Base-by-base conservation (phyloP, 768 basidiomycete species). In the Tylopilus balloui region DNA sequence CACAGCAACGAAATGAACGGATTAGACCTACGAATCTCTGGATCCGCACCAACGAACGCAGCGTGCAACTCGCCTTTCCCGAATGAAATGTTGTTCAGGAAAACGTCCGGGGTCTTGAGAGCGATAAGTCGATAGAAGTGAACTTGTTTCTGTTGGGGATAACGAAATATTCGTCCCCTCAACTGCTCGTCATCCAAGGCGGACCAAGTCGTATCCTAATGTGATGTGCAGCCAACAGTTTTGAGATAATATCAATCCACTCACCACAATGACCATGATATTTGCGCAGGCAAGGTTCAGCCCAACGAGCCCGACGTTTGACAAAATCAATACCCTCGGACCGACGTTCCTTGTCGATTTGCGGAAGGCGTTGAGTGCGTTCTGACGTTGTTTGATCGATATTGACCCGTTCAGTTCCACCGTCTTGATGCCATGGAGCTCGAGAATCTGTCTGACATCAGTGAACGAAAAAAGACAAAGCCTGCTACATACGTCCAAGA, bases 61-160 rank as follows among this genome's bases (percentile, higher is more conserved):
- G 8, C 0, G 7, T 54, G 50, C 0, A 57, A 2, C 6, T 42
- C 9, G 0, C 55, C 50, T 4, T 59, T 59, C 17, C 44, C 45
- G 31, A 66, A 63, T 0, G 52, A 50, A 0, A 64, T 54, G n/a
- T 61, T 63, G 42, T 63, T 44, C 1, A 44, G 31, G 21, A 44
- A 44, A 0, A 44, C 31, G n/a, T 44, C 31, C 0, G 42, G 42
- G 0, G 61, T 61, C 0, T 41, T 20, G 0, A 45, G 21, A 0
- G 52, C 51, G 8, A 66, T 51, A 0, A 61, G 28, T 0, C 51
- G 42, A 24, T 63, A 63, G 4, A 65, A 28, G 5, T 44, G 42
- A 0, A 66, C 64, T 2, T 32, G 7, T 15, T 44, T 45, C 2
- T 34, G n/a, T 8, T 45, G 34, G 1, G 44, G 44, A 15, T 24